Percentiles rank a stretch among this genome's conserved stretches.
These are phyloP conservation scores for Usnea hakonensis DNA, from an alignment of 495 filamentous ascomycete genomes.

Conservation along the genomic window DNA sequence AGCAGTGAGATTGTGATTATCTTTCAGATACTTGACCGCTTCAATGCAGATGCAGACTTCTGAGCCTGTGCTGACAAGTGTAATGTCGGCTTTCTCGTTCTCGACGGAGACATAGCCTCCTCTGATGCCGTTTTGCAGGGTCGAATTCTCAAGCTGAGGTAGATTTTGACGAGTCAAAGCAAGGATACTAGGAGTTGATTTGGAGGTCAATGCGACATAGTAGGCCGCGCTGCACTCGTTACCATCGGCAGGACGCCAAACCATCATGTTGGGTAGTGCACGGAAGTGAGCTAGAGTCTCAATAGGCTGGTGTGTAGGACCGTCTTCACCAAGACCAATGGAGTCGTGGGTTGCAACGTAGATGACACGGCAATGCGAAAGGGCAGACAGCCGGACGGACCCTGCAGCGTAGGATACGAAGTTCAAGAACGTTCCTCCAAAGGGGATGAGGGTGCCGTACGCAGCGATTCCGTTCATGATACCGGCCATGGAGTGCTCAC, in stretches of 20 bases:
- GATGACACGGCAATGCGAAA: conserved; percentile 87
- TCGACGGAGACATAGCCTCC: conserved; percentile 90
- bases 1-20: conserved; percentile 79
- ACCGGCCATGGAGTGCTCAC: conserved; percentile 95
- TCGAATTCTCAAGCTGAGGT: conserved; percentile 90
- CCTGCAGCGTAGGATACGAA: conserved; percentile 98
- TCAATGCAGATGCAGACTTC: conserved; percentile 93
- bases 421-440: conserved; percentile 96
- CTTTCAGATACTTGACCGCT: conserved; percentile 79
- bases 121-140: conserved; percentile 79
- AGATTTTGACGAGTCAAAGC: conserved; percentile 98
- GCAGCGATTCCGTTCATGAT: conserved; percentile 97
- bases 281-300: conserved; percentile 99
- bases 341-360: conserved; percentile 99
- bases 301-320: conserved; percentile 97
- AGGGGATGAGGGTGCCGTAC: conserved; percentile 92
- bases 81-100: conserved; percentile 74
- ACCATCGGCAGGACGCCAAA: conserved; percentile 97
- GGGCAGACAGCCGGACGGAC: conserved; percentile 84
- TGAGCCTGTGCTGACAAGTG: conserved; percentile 89
- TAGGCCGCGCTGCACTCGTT: conserved; percentile 98
- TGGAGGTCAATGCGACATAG: conserved; percentile 87
- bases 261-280: conserved; percentile 98
- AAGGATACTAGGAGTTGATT: conserved; percentile 84
- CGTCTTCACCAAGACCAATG: conserved; percentile 98